Evolutionary conservation across 805 yeast genomes (phyloP).

Genomic region (Lachancea thermotolerans): DNA sequence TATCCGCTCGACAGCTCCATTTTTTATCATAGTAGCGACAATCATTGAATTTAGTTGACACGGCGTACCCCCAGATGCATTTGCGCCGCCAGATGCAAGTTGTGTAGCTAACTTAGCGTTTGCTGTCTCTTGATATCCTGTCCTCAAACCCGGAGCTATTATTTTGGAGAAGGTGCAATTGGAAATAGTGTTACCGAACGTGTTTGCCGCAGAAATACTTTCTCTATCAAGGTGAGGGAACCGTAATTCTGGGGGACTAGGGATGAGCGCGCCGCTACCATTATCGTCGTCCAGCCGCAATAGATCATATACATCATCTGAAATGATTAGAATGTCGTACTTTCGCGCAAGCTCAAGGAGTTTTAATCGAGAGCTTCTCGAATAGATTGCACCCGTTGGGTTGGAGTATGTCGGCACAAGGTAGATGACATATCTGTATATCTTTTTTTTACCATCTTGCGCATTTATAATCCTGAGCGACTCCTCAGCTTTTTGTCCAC

Average conservation of each 20-base stretch:
- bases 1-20: constrained; percentile 33
- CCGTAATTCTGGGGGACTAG: constrained; percentile 31
- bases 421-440: constrained; percentile 67
- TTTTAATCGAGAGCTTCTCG: constrained; percentile 42
- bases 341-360: constrained; percentile 67
- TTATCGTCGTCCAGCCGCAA: constrained; percentile 43
- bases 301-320: constrained; percentile 85
- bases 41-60: constrained; percentile 71
- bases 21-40: constrained; percentile 53
- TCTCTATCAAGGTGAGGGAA: constrained; percentile 62
- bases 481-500: constrained; percentile 18
- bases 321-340: constrained; percentile 65
- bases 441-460: constrained; percentile 37
- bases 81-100: constrained; percentile 76
- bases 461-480: constrained; percentile 8
- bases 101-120: constrained; percentile 51
- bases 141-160: constrained; percentile 84
- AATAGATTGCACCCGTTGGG: constrained; percentile 71
- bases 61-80: constrained; percentile 84
- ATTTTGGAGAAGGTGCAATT: constrained; percentile 79
- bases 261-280: constrained; percentile 29
- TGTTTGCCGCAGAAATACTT: constrained; percentile 31
- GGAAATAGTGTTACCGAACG: constrained; percentile 66
- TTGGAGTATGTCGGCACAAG: constrained; percentile 80
- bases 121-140: constrained; percentile 82